Percentiles rank a stretch among this genome's conserved stretches.
These are phyloP conservation scores for Amniculicola lignicola DNA, from an alignment of 495 filamentous ascomycete species.

Conservation along the genomic window DNA sequence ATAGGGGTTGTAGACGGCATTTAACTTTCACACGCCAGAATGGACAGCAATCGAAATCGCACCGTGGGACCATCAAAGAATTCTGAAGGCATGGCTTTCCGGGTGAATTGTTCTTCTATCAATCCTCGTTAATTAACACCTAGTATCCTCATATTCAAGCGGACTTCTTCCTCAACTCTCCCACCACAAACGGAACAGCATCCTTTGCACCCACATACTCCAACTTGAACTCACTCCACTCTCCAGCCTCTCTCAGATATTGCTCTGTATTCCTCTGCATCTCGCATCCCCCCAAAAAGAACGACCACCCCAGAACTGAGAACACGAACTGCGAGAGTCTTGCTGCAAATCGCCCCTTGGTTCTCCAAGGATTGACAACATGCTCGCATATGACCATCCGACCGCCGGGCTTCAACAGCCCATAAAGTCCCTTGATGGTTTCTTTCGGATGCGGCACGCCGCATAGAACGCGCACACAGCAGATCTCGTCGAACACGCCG, in stretches of 20 bases:
- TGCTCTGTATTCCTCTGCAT: constrained; percentile 37
- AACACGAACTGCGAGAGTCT: constrained; percentile 32
- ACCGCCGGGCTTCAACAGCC: constrained; percentile 44
- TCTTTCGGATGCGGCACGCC: constrained; percentile 37
- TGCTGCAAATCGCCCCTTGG: constrained; percentile 27
- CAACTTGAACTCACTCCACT: constrained; percentile 33
- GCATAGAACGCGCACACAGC: constrained; percentile 44
- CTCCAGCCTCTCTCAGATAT: constrained; percentile 28
- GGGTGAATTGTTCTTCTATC: too few relatives aligned
- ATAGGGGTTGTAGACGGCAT: too few relatives aligned
- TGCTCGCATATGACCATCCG: constrained; percentile 45
- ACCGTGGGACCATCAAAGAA: too few relatives aligned
- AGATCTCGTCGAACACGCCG: constrained; percentile 42
- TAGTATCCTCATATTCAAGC: too few relatives aligned
- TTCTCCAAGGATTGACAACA: constrained; percentile 37
- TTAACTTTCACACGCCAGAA: too few relatives aligned
- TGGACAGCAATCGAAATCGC: too few relatives aligned
- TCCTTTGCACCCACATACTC: constrained; percentile 19
- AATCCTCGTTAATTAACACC: too few relatives aligned
- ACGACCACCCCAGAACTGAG: constrained; percentile 37
- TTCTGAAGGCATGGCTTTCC: too few relatives aligned
- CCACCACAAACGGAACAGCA: constrained; percentile 33
- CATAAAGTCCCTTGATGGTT: constrained; percentile 38
- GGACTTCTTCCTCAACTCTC: constrained; percentile 32
- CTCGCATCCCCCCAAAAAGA: constrained; percentile 39